phyloP scores from a whole-genome alignment of 139 green algal species.

The Zygnema circumcarinatum region DNA sequence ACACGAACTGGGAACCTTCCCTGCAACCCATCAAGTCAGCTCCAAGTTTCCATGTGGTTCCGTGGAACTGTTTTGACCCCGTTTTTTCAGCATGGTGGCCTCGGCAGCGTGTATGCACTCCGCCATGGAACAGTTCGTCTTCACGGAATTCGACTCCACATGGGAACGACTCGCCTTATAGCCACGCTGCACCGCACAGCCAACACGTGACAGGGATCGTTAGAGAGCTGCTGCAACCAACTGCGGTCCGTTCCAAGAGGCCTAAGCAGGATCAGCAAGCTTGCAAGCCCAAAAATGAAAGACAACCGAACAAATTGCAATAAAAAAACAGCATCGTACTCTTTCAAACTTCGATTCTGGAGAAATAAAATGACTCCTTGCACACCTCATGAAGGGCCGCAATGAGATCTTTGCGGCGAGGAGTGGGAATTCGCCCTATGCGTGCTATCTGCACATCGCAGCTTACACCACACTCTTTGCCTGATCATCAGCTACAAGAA shows the following conservation, averaged over 20 bases:
- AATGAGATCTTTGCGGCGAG: conserved; percentile 1
- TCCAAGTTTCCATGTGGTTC: too few relatives aligned
- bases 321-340: not conserved
- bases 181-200: conserved; percentile 41
- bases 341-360: not conserved
- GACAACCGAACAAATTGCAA: not conserved
- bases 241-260: not conserved
- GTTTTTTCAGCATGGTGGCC: too few relatives aligned
- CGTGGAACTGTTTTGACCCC: too few relatives aligned
- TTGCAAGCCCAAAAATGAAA: not conserved
- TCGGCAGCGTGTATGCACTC: conserved; percentile 17
- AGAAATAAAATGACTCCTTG: not conserved
- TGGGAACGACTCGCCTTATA: conserved; percentile 38
- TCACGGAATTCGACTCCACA: conserved; percentile 42
- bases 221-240: too few relatives aligned
- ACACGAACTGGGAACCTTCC: too few relatives aligned
- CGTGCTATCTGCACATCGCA: conserved; percentile 1
- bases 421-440: not conserved
- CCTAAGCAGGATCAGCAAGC: not conserved
- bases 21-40: too few relatives aligned
- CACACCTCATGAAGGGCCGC: not conserved
- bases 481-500: too few relatives aligned
- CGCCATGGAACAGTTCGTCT: conserved; percentile 40
- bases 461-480: too few relatives aligned
- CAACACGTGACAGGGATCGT: too few relatives aligned